Evolutionary conservation across 2,329 filamentous ascomycete species (phyloP).

Genomic region (Dryadomyces quercivorus): DNA sequence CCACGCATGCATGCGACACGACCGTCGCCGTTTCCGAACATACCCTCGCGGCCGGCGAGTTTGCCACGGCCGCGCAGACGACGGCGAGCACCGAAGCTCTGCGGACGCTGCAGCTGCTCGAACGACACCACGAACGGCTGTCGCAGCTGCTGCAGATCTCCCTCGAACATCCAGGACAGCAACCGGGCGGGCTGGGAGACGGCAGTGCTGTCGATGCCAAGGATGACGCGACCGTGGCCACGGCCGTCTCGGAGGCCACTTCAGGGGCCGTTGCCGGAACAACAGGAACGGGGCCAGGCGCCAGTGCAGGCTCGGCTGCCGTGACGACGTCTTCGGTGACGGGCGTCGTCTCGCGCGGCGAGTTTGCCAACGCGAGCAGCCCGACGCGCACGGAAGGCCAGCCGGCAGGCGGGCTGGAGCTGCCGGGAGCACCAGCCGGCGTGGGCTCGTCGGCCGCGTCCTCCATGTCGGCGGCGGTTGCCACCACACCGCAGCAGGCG

Average conservation of each 20-base stretch:
- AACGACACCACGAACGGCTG: constrained; percentile 75
- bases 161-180: constrained; percentile 32
- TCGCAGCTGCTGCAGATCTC: constrained; percentile 70
- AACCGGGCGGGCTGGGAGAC: background rate
- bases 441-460: background rate
- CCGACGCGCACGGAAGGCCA: background rate
- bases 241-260: constrained; percentile 8
- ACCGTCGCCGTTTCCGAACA: constrained; percentile 80
- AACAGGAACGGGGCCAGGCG: background rate
- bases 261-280: constrained; percentile 15
- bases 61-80: constrained; percentile 65
- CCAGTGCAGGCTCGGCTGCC: background rate
- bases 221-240: background rate
- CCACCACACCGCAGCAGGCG: constrained; percentile 8
- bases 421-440: no score
- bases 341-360: constrained; percentile 10
- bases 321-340: constrained; percentile 8
- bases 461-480: constrained; percentile 13
- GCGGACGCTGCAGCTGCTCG: constrained; percentile 71
- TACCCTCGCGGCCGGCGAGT: constrained; percentile 76
- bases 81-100: constrained; percentile 63
- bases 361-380: constrained; percentile 5
- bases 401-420: background rate
- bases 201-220: constrained; percentile 1
- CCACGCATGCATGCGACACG: constrained; percentile 62